A percentile compares a stretch with the other conserved stretches of the same genome.
phyloP scores from a whole-genome alignment of 257 asterid species.

The Lithospermum erythrorhizon region DNA sequence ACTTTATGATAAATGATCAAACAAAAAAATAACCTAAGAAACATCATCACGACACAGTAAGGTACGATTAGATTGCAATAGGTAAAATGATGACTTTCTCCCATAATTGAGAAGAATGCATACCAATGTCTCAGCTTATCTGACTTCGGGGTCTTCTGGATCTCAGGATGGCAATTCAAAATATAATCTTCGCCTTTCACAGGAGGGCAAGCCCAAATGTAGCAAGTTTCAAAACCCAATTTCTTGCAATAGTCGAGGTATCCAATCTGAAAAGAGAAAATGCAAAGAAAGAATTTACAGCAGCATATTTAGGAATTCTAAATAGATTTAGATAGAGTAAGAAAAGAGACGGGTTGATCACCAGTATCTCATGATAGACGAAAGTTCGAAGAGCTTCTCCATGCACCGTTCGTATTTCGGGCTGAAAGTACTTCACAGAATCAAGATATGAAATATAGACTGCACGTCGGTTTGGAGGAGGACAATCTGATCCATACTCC shows the following conservation, averaged over 20 bases:
- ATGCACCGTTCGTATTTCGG: constrained; percentile 37
- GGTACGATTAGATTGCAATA: not conserved
- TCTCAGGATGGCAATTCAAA: constrained; percentile 63
- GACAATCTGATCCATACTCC: constrained; percentile 71
- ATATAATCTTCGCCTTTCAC: constrained; percentile 62
- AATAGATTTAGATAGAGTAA: not conserved
- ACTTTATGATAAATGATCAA: not conserved
- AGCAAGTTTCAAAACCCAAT: constrained; percentile 55
- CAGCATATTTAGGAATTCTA: not conserved
- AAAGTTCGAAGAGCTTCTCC: constrained; percentile 71
- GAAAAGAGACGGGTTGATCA: constrained; percentile 7
- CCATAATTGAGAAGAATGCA: constrained; percentile 9
- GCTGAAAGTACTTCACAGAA: constrained; percentile 63
- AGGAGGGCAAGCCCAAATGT: constrained; percentile 87
- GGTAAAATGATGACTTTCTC: too few species aligned
- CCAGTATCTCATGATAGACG: constrained; percentile 71
- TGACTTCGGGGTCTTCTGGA: constrained; percentile 52
- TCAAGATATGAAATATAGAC: constrained; percentile 71
- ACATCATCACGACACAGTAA: not conserved
- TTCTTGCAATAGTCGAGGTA: constrained; percentile 76
- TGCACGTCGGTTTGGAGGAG: constrained; percentile 53
- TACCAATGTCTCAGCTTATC: constrained; percentile 62
- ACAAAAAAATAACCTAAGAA: not conserved
- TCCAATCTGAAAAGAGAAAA: constrained; percentile 41
- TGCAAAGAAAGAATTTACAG: constrained; percentile 3